These are phyloP conservation scores for Pestalotiopsis fici DNA, from an alignment of 2,329 filamentous ascomycete species.

Conservation along the genomic window DNA sequence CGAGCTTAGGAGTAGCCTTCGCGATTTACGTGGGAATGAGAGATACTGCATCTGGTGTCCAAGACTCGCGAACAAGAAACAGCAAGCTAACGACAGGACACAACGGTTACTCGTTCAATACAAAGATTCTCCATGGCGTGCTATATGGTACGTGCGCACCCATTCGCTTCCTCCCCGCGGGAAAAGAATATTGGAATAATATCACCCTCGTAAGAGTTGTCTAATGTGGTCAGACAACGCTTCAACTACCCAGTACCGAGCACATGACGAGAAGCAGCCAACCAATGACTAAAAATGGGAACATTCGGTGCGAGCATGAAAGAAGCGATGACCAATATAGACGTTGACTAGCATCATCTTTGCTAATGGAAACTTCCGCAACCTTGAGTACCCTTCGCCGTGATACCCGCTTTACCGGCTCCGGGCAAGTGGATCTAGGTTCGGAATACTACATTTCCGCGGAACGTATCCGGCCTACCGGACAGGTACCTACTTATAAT, in stretches of 20 bases:
- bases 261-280: background rate
- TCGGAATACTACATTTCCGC: conserved; percentile 3
- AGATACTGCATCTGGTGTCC: background rate
- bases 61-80: too few species aligned
- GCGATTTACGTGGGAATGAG: too few species aligned
- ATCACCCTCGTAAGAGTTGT: background rate
- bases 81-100: too few species aligned
- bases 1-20: too few species aligned
- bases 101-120: background rate
- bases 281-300: background rate
- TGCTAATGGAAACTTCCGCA: conserved; percentile 3
- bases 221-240: background rate
- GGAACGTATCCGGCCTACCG: background rate
- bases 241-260: background rate
- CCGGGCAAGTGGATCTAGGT: background rate
- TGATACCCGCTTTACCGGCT: background rate
- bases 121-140: background rate
- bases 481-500: background rate
- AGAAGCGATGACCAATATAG: conserved; percentile 1
- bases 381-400: background rate
- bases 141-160: background rate
- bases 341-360: conserved; percentile 1
- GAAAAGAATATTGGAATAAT: background rate
- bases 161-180: background rate
- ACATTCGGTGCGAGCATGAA: background rate